These are phyloP conservation scores for Microdochium nivale DNA, from an alignment of 2,329 filamentous ascomycete genomes.

Conservation along the genomic window DNA sequence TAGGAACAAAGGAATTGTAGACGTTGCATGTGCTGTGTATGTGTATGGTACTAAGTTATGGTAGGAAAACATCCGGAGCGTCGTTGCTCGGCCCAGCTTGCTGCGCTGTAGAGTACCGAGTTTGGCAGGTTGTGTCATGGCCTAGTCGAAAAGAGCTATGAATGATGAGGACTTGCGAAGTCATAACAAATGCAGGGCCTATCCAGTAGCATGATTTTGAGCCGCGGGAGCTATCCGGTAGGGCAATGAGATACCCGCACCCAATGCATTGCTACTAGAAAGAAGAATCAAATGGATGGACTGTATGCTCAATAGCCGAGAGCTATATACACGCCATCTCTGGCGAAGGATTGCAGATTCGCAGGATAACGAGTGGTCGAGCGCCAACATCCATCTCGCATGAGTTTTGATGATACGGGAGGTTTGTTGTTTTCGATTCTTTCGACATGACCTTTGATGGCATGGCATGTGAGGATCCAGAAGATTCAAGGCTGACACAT, in stretches of 20 bases:
- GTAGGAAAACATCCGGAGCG: conserved; percentile 5
- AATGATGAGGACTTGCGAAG: neutral
- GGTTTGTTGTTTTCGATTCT: no score
- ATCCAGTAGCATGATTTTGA: neutral
- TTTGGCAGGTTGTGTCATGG: neutral
- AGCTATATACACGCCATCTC: conserved; percentile 8
- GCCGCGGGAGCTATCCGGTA: conserved; percentile 3
- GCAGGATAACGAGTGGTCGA: neutral
- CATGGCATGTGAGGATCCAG: no score
- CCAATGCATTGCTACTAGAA: conserved; percentile 42
- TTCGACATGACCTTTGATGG: no score
- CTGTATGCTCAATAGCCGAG: conserved; percentile 10
- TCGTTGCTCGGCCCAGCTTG: neutral
- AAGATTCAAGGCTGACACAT: no score
- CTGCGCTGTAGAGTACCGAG: neutral
- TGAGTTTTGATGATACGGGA: no score
- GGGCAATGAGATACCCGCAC: conserved; percentile 21
- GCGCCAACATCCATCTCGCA: no score
- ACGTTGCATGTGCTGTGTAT: neutral
- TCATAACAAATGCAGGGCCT: neutral
- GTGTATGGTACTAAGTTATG: conserved; percentile 5
- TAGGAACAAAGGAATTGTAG: neutral
- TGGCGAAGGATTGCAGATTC: conserved; percentile 3
- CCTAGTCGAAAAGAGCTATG: neutral
- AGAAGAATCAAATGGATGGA: conserved; percentile 9